Evolutionary conservation across 768 basidiomycete species (phyloP).

Genomic region (Suillus tomentosus): DNA sequence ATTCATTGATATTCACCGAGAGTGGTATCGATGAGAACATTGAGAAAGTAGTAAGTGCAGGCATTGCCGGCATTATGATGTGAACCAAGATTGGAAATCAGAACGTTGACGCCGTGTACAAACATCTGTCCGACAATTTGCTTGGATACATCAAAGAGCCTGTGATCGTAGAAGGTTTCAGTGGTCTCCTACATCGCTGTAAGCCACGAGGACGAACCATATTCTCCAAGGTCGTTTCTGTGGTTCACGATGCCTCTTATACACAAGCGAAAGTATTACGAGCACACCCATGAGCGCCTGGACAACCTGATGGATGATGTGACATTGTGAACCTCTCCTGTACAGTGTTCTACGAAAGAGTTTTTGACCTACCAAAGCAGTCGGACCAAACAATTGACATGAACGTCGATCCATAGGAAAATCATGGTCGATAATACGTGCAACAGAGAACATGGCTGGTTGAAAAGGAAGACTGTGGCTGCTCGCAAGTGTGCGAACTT

Average conservation of each 20-base stretch:
- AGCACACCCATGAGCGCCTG: constrained; percentile 89
- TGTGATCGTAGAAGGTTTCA: constrained; percentile 28
- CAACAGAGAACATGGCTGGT: constrained; percentile 18
- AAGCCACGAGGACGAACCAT: constrained; percentile 55
- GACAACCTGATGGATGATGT: constrained; percentile 52
- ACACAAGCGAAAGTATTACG: constrained; percentile 83
- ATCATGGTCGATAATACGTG: constrained; percentile 20
- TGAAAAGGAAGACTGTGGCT: not conserved
- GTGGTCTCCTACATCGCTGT: constrained; percentile 12
- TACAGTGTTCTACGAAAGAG: not conserved
- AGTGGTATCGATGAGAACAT: constrained; percentile 77
- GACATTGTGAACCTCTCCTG: constrained; percentile 1
- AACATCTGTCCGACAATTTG: constrained; percentile 87
- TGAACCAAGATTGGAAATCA: constrained; percentile 79
- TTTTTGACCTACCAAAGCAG: constrained; percentile 41
- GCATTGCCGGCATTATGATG: constrained; percentile 74
- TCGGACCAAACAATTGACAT: constrained; percentile 50
- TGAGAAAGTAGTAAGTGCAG: constrained; percentile 90
- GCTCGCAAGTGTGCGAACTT: constrained; percentile 3
- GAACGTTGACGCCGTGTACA: constrained; percentile 75
- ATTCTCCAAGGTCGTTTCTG: constrained; percentile 90
- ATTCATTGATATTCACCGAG: constrained; percentile 56
- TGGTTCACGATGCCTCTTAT: constrained; percentile 85
- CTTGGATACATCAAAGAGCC: constrained; percentile 93
- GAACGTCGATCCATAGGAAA: constrained; percentile 43